These are phyloP conservation scores for Tuber melanosporum DNA, from an alignment of 495 filamentous ascomycete genomes.

Conservation along the genomic window DNA sequence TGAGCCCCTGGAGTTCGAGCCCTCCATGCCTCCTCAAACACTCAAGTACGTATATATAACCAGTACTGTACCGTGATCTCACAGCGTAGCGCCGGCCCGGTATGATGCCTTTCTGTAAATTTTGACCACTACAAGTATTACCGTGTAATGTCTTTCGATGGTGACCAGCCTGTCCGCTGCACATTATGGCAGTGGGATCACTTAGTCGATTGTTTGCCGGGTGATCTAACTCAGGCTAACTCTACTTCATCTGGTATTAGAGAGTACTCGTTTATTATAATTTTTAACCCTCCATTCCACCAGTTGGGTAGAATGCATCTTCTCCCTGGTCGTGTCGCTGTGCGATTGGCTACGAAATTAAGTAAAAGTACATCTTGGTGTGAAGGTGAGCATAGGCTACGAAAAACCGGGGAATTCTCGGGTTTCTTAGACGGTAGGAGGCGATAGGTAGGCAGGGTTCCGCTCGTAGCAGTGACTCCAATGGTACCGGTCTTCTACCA, in stretches of 20 bases:
- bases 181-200: background rate
- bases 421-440: background rate
- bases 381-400: background rate
- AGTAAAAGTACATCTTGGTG: background rate
- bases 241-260: background rate
- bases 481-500: background rate
- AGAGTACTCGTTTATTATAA: background rate
- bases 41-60: background rate
- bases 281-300: background rate
- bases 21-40: background rate
- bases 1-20: background rate
- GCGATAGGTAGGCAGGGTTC: background rate
- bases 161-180: background rate
- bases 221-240: background rate
- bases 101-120: background rate
- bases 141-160: background rate
- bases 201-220: background rate
- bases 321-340: background rate
- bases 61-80: background rate
- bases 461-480: background rate
- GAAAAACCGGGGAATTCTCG: background rate
- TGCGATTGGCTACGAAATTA: background rate
- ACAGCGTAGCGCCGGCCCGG: background rate
- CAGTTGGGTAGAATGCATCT: background rate
- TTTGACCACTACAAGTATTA: background rate